phyloP scores from a whole-genome alignment of 2,329 filamentous ascomycete genomes.

The Nothopassalora personata region DNA sequence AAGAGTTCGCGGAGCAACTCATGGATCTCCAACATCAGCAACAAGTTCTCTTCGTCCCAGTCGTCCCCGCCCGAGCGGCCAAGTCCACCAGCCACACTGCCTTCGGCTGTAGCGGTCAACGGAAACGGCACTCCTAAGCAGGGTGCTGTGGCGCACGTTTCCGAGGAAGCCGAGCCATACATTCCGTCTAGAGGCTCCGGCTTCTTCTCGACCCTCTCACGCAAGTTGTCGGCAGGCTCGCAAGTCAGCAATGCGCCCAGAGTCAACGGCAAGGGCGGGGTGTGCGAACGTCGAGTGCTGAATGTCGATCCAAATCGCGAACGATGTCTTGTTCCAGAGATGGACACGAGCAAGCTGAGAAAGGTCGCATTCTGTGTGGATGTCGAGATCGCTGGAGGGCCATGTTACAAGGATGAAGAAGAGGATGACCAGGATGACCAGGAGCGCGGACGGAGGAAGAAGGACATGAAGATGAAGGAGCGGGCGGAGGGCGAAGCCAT shows the following conservation, averaged over 20 bases:
- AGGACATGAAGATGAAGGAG: constrained; percentile 57
- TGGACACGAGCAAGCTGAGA: constrained; percentile 74
- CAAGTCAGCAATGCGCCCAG: constrained; percentile 43
- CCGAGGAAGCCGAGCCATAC: constrained; percentile 52
- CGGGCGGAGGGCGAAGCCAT: constrained; percentile 69
- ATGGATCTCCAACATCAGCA: constrained; percentile 91
- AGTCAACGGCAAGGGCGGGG: constrained; percentile 55
- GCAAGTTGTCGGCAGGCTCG: constrained; percentile 65
- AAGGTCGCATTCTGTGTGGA: constrained; percentile 95
- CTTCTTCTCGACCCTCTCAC: constrained; percentile 74
- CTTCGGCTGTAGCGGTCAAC: constrained; percentile 42
- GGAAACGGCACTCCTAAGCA: constrained; percentile 41
- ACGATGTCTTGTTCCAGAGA: constrained; percentile 70
- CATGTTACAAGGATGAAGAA: constrained; percentile 61
- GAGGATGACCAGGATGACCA: constrained; percentile 47
- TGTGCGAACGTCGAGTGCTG: constrained; percentile 74
- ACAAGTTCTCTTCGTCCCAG: constrained; percentile 65
- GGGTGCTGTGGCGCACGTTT: constrained; percentile 21
- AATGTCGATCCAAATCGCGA: constrained; percentile 79
- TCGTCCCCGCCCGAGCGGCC: constrained; percentile 18
- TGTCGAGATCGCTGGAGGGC: constrained; percentile 88
- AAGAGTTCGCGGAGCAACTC: constrained; percentile 58
- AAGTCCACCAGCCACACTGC: constrained; percentile 7
- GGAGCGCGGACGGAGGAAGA: constrained; percentile 51
- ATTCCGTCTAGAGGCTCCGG: constrained; percentile 66